Evolutionary conservation across 306 rosid species (phyloP).

Genomic region (Lathyrus sativus): DNA sequence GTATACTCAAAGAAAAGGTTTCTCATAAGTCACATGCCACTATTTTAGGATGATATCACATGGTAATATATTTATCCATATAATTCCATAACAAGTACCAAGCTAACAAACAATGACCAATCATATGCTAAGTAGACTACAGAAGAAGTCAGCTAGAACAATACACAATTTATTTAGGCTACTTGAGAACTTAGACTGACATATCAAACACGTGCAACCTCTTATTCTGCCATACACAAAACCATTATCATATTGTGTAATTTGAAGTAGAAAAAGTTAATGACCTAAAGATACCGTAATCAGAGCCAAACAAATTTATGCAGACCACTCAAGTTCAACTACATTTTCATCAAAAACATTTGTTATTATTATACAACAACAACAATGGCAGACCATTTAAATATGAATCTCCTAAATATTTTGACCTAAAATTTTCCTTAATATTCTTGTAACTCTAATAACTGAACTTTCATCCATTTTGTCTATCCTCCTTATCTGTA

Average conservation of each 20-base stretch:
- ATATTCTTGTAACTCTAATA: not conserved
- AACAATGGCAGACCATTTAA: not conserved
- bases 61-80: not conserved
- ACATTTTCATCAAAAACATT: conserved; percentile 18
- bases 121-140: conserved; percentile 25
- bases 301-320: conserved; percentile 7
- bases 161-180: conserved; percentile 23
- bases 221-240: conserved; percentile 9
- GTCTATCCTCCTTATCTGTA: not conserved
- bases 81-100: conserved; percentile 18
- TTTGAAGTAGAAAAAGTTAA: not conserved
- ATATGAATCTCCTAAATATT: conserved; percentile 4
- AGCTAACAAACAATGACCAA: conserved; percentile 18
- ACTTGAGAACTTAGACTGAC: conserved; percentile 18
- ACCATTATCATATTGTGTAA: conserved; percentile 2
- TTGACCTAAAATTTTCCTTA: not conserved
- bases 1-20: no score
- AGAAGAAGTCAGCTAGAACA: conserved; percentile 36
- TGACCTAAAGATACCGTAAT: conserved; percentile 31
- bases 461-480: not conserved
- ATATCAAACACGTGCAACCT: conserved; percentile 18
- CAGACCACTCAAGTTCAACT: conserved; percentile 24
- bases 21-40: no score
- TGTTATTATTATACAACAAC: not conserved
- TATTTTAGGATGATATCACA: no score